Evolutionary conservation across 2,329 filamentous ascomycete genomes (phyloP).

Genomic region (Tolypocladium ovalisporum): DNA sequence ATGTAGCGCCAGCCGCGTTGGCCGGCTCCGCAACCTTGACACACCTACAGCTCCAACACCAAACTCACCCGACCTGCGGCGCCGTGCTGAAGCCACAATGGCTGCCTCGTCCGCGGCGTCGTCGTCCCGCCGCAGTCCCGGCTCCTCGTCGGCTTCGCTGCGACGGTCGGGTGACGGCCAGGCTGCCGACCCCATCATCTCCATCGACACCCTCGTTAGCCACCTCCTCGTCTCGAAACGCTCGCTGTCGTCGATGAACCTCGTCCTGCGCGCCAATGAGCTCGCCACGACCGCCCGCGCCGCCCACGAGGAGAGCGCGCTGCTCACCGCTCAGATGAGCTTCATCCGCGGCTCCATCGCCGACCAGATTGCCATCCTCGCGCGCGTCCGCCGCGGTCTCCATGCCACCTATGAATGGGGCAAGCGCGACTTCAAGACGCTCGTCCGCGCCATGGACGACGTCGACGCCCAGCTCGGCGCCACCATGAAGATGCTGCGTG

Average conservation of each 20-base stretch:
- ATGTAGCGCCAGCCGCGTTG: conserved; percentile 1
- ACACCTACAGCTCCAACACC: not conserved
- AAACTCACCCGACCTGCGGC: not conserved
- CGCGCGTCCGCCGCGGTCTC: conserved; percentile 38
- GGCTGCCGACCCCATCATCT: conserved; percentile 10
- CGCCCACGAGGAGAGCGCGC: conserved; percentile 67
- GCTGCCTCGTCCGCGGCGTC: conserved; percentile 21
- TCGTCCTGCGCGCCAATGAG: conserved; percentile 78
- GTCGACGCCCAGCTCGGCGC: conserved; percentile 53
- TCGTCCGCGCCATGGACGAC: conserved; percentile 55
- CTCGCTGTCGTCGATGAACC: conserved; percentile 71
- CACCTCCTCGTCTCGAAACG: conserved; percentile 82
- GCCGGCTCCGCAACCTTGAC: not conserved
- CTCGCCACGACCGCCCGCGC: conserved; percentile 67
- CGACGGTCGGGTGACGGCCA: conserved; percentile 14
- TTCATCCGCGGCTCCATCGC: conserved; percentile 54
- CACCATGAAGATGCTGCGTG: conserved; percentile 54
- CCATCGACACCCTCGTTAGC: conserved; percentile 67
- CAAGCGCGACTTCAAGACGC: conserved; percentile 47
- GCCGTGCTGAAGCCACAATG: conserved; percentile 9
- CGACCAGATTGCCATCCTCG: conserved; percentile 42
- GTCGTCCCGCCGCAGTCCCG: conserved; percentile 24
- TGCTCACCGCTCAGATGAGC: conserved; percentile 58
- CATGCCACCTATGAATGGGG: conserved; percentile 45
- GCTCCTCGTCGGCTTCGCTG: conserved; percentile 23